These are phyloP conservation scores for Dentipellis sp. DNA, from an alignment of 768 basidiomycete species.

Conservation along the genomic window DNA sequence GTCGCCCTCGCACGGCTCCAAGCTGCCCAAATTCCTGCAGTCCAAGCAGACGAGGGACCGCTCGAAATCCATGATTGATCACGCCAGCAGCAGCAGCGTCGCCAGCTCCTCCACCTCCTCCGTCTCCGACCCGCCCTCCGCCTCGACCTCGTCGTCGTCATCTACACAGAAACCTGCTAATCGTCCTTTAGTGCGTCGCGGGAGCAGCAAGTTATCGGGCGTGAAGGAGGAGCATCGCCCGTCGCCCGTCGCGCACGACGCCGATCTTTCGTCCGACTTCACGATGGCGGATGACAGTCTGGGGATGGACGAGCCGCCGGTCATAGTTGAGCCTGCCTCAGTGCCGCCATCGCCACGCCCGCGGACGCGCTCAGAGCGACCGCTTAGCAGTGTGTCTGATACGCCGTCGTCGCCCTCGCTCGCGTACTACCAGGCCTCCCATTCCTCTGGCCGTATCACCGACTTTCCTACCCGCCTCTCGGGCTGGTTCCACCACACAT, in stretches of 20 bases:
- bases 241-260: slow-evolving; percentile 15
- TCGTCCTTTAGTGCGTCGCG: slow-evolving; percentile 8
- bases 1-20: slow-evolving; percentile 38
- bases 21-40: slow-evolving; percentile 61
- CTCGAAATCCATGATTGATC: slow-evolving; percentile 41
- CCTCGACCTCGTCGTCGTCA: slow-evolving; percentile 1
- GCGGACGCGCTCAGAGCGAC: slow-evolving; percentile 49
- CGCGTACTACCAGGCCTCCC: slow-evolving; percentile 36
- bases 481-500: slow-evolving; percentile 76
- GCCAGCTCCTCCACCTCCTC: slow-evolving; percentile 35
- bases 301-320: slow-evolving; percentile 41
- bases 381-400: slow-evolving; percentile 35
- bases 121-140: slow-evolving; percentile 23
- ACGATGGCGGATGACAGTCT: slow-evolving; percentile 25
- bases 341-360: slow-evolving; percentile 44
- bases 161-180: neutral
- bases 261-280: slow-evolving; percentile 19
- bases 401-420: slow-evolving; percentile 20
- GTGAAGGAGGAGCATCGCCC: slow-evolving; percentile 15
- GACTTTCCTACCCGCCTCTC: slow-evolving; percentile 71
- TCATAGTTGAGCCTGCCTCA: slow-evolving; percentile 55
- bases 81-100: slow-evolving; percentile 27
- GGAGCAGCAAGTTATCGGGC: slow-evolving; percentile 9
- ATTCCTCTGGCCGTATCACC: slow-evolving; percentile 41
- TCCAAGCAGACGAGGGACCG: slow-evolving; percentile 50